A percentile compares a stretch with the other conserved stretches of the same genome.
Evolutionary conservation across 441 rosid genomes (phyloP).

Genomic region (Jatropha podagrica): DNA sequence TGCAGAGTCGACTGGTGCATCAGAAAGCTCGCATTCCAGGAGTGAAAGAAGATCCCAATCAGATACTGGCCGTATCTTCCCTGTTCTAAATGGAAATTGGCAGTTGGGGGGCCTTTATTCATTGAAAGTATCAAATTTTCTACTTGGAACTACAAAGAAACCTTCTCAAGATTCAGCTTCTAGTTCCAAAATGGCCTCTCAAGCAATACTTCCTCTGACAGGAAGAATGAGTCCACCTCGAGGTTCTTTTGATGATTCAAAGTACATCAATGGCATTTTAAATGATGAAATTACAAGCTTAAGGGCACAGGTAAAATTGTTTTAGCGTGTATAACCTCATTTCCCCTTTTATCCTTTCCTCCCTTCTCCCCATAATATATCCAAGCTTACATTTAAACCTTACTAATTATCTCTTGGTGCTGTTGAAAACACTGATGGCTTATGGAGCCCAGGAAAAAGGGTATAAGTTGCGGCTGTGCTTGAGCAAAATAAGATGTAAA

Average conservation of each 20-base stretch:
- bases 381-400: background rate
- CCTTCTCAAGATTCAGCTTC: slow-evolving; percentile 35
- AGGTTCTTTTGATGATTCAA: slow-evolving; percentile 48
- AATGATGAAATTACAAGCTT: slow-evolving; percentile 53
- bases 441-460: background rate
- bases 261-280: slow-evolving; percentile 39
- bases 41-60: slow-evolving; percentile 27
- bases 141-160: slow-evolving; percentile 37
- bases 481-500: background rate
- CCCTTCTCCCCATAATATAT: background rate
- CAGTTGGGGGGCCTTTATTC: slow-evolving; percentile 33
- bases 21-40: slow-evolving; percentile 34
- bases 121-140: slow-evolving; percentile 36
- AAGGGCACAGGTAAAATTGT: slow-evolving; percentile 58
- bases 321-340: background rate
- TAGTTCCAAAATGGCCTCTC: slow-evolving; percentile 43
- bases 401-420: background rate
- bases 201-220: slow-evolving; percentile 45
- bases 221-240: slow-evolving; percentile 53
- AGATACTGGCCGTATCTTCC: slow-evolving; percentile 34
- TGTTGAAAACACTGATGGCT: background rate
- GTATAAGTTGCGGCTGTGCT: background rate
- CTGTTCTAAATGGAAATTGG: slow-evolving; percentile 35
- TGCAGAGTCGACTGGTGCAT: slow-evolving; percentile 27
- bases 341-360: background rate